Evolutionary conservation across 2,329 filamentous ascomycete species (phyloP).

Genomic region (Aspergillus fischeri): DNA sequence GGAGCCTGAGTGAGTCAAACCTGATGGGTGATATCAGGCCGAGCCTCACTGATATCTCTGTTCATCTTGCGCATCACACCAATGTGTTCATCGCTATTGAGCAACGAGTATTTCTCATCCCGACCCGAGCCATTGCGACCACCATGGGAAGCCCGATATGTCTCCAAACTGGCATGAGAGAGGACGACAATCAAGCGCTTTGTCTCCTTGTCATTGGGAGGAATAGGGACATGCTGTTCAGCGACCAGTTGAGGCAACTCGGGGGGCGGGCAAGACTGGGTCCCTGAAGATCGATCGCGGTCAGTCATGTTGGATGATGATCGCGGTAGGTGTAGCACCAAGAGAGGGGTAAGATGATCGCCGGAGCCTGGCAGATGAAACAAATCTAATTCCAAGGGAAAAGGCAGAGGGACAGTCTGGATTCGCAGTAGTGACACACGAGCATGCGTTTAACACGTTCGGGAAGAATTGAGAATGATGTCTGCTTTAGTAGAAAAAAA

Average conservation of each 20-base stretch:
- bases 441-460: neutral
- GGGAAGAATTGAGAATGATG: neutral
- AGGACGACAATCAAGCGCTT: conserved; percentile 91
- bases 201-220: conserved; percentile 81
- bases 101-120: conserved; percentile 93
- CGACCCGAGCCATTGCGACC: conserved; percentile 60
- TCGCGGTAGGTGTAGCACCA: neutral
- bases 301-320: conserved; percentile 23
- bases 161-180: conserved; percentile 95
- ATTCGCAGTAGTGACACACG: neutral
- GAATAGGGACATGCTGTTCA: conserved; percentile 83
- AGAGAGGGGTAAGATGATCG: conserved; percentile 3
- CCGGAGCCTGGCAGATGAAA: neutral
- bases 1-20: conserved; percentile 49
- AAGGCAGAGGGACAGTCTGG: neutral
- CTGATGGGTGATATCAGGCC: conserved; percentile 98
- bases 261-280: conserved; percentile 91
- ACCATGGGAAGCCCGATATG: conserved; percentile 84
- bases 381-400: neutral
- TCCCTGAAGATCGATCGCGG: conserved; percentile 54
- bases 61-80: conserved; percentile 99
- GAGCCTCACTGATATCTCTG: conserved; percentile 93
- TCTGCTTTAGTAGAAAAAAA: neutral
- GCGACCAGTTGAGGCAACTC: conserved; percentile 87
- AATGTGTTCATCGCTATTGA: conserved; percentile 99